Evolutionary conservation across 352 stramenopile genomes (phyloP).

Genomic region (Globisporangium barbulae): DNA sequence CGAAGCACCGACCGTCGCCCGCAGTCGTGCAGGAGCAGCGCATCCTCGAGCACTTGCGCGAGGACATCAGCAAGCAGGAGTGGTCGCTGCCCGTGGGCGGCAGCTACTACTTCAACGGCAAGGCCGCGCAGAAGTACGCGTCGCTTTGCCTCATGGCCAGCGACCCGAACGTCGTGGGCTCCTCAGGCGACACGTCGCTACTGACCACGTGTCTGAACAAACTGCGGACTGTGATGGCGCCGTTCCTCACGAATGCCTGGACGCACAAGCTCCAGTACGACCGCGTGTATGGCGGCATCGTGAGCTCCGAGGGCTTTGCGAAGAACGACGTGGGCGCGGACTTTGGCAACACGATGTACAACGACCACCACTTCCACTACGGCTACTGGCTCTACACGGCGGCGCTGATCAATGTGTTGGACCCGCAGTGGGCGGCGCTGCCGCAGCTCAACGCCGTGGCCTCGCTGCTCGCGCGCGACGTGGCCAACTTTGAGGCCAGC

Average conservation of each 20-base stretch:
- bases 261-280: constrained; percentile 66
- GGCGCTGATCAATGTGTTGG: constrained; percentile 63
- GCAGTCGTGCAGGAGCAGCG: constrained; percentile 31
- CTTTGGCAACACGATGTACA: constrained; percentile 77
- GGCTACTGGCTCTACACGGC: constrained; percentile 69
- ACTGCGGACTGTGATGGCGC: constrained; percentile 38
- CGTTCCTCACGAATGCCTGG: constrained; percentile 69
- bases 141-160: constrained; percentile 72
- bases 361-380: constrained; percentile 78
- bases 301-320: constrained; percentile 58
- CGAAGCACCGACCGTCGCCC: constrained; percentile 27
- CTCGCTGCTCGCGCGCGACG: constrained; percentile 44
- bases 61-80: not conserved
- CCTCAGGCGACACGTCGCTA: constrained; percentile 25
- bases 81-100: constrained; percentile 31
- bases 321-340: constrained; percentile 60
- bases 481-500: constrained; percentile 31
- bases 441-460: constrained; percentile 50
- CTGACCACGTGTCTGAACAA: constrained; percentile 11
- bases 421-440: constrained; percentile 57
- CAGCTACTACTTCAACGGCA: constrained; percentile 81
- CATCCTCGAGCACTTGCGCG: constrained; percentile 25
- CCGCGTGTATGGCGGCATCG: constrained; percentile 49
- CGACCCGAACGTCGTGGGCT: constrained; percentile 51
- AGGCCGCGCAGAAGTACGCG: constrained; percentile 73